phyloP scores from a whole-genome alignment of 192 early-diverging fungal genomes.

The Martensiomyces pterosporus region DNA sequence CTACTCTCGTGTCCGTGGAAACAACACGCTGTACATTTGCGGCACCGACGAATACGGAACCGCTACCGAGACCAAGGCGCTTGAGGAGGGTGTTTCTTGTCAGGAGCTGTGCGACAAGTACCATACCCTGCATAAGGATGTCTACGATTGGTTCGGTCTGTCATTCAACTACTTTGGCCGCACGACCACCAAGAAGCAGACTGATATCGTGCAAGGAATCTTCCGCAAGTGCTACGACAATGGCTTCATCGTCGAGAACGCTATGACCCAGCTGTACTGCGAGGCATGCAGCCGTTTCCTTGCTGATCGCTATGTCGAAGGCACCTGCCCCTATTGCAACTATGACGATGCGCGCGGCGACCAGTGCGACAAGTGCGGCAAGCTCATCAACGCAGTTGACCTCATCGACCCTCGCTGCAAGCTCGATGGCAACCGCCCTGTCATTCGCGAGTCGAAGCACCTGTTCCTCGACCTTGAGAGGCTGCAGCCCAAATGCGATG shows the following conservation, averaged over 20 bases:
- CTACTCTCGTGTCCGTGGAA: constrained; percentile 83
- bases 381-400: constrained; percentile 86
- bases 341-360: constrained; percentile 95
- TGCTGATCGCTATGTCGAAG: constrained; percentile 97
- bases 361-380: constrained; percentile 95
- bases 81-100: constrained; percentile 86
- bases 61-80: constrained; percentile 96
- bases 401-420: constrained; percentile 94
- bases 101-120: constrained; percentile 98
- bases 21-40: constrained; percentile 90
- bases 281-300: constrained; percentile 83
- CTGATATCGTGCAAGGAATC: constrained; percentile 89
- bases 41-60: constrained; percentile 99
- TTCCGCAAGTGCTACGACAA: constrained; percentile 71
- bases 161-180: constrained; percentile 96
- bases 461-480: constrained; percentile 83
- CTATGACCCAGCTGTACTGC: constrained; percentile 90
- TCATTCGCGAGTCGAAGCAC: constrained; percentile 80
- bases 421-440: constrained; percentile 76
- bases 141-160: constrained; percentile 93
- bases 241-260: constrained; percentile 65
- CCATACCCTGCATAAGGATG: constrained; percentile 73
- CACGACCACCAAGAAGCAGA: constrained; percentile 86
- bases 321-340: constrained; percentile 85
- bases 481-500: constrained; percentile 71